Evolutionary conservation across 345 rosid species (phyloP).

Genomic region (Syzygium aqueum): DNA sequence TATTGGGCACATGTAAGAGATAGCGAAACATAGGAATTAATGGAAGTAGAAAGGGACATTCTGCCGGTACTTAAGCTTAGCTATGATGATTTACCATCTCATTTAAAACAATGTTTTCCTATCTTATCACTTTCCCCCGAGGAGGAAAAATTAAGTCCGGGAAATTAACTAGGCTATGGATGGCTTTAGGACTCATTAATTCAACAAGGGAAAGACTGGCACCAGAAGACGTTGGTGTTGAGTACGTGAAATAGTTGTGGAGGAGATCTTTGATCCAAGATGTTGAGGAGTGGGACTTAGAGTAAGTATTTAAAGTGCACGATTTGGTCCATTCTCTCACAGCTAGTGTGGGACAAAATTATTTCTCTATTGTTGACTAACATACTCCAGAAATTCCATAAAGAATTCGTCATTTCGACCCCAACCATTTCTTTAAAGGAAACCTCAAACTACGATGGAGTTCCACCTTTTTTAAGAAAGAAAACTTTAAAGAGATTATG

Average conservation of each 20-base stretch:
- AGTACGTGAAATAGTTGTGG: not conserved
- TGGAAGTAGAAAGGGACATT: not conserved
- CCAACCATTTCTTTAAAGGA: no score
- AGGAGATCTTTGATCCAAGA: not conserved
- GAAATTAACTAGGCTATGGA: not conserved
- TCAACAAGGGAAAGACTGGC: not conserved
- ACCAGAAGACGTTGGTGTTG: not conserved
- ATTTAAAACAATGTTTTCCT: not conserved
- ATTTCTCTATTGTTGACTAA: no score
- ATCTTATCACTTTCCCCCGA: not conserved
- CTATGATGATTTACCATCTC: not conserved
- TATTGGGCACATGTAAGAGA: not conserved
- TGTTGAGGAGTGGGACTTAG: no score
- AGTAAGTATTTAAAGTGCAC: no score
- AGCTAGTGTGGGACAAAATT: no score
- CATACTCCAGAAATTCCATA: no score
- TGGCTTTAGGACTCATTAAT: not conserved
- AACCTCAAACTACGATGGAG: no score
- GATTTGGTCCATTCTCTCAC: no score
- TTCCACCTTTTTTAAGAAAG: no score
- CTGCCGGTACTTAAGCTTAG: not conserved
- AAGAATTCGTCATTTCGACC: no score
- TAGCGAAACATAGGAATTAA: not conserved
- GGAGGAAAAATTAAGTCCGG: fast-evolving
- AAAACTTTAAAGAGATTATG: not conserved